A percentile compares a stretch with the other conserved stretches of the same genome.
phyloP scores from a whole-genome alignment of 208 protist species.

The Polymyxa betae region DNA sequence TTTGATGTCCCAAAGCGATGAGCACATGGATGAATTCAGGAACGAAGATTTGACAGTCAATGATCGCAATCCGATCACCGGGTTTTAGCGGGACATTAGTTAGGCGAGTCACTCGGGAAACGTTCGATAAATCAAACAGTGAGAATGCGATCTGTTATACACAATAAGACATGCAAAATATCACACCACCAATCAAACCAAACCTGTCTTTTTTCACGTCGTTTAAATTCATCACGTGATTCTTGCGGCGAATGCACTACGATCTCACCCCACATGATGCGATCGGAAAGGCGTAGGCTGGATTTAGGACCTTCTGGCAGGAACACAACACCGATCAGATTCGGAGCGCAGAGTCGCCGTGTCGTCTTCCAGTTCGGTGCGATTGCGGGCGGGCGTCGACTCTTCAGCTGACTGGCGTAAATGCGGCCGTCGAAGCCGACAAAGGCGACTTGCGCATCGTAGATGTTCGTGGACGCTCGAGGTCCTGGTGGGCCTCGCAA shows the following conservation, averaged over 20 bases:
- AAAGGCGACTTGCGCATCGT: constrained; percentile 1
- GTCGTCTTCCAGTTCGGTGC: background rate
- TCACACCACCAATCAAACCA: background rate
- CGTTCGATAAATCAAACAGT: background rate
- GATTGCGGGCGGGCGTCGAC: background rate
- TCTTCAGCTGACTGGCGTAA: constrained; percentile 15
- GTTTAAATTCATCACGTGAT: constrained; percentile 17
- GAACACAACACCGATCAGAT: constrained; percentile 28
- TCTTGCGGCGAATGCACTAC: background rate
- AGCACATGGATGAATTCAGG: constrained; percentile 43
- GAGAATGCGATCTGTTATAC: background rate
- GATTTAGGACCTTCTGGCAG: background rate
- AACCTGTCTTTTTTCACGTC: background rate
- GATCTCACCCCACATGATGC: constrained; percentile 32
- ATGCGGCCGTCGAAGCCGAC: constrained; percentile 30
- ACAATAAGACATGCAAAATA: background rate
- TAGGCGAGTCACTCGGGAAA: background rate
- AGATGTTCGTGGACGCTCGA: constrained; percentile 34
- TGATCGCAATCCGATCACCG: constrained; percentile 21
- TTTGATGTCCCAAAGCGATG: constrained; percentile 5
- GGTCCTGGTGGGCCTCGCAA: constrained; percentile 1
- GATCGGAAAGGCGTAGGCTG: constrained; percentile 18
- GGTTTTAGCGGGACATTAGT: background rate
- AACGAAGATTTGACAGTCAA: constrained; percentile 52
- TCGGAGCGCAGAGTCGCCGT: constrained; percentile 20